Evolutionary conservation across 257 asterid species (phyloP), one percentile per base, ranked within the genome.

Genomic region (Vinca minor): DNA sequence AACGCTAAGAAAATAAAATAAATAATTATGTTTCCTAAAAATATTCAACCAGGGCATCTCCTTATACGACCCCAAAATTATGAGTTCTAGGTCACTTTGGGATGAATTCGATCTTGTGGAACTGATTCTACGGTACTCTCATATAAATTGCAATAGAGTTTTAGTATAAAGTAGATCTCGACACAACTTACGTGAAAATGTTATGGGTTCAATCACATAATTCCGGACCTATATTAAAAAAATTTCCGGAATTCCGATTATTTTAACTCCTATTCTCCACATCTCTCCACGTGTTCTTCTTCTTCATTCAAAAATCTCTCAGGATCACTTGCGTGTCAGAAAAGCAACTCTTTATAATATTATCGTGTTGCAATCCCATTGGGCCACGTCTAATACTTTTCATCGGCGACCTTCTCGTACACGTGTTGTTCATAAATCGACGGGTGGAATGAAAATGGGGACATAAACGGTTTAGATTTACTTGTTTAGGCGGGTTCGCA

Each of bases 401-500:
- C 23, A n/a, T 6, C 32, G 44, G 32, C 28, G 9, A 26, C 12
- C 41, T 2, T 1, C 13, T 39, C 2, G 54, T 69, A 74, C 82
- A 81, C 85, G 85, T 76, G 85, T 79, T 67, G 25, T 17, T 32
- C 58, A 35, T 10, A 8, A 73, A 39, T 71, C 31, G 87, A 79
- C 84, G 75, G 70, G 84, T 84, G 82, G 75, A 54, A 60, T 23
- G 25, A 8, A 13, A 2, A 14, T 18, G 20, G 26, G 60, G 69
- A 53, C 59, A 46, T 80, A 60, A 20, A 76, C 82, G 82, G 78
- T 66, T 55, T 13, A 25, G 69, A 65, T 75, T 57, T n/a, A 42
- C 8, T 53, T 58, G 45, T 52, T 64, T 74, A 63, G 77, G 77
- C 64, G 62, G 59, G 66, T 48, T 18, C 10, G 69, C 75, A 70